phyloP scores from a whole-genome alignment of 352 stramenopile genomes.

The Globisporangium iwayamae region DNA sequence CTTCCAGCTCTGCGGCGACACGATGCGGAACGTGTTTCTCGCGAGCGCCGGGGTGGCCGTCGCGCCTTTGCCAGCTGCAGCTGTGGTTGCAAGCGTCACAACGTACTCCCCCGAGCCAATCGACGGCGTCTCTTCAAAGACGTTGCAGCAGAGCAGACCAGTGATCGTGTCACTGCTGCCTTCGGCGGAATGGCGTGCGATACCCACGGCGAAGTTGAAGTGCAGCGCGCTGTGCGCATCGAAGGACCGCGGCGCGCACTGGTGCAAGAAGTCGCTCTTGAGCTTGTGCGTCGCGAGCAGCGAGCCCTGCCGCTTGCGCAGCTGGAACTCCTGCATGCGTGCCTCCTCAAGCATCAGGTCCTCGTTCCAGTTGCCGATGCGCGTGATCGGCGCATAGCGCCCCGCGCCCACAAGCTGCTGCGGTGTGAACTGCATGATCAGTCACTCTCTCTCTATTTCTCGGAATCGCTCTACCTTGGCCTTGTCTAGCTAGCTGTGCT shows the following conservation, averaged over 20 bases:
- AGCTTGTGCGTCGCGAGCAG: constrained; percentile 76
- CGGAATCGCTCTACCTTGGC: too few relatives aligned
- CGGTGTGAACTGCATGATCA: constrained; percentile 85
- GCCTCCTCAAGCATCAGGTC: constrained; percentile 87
- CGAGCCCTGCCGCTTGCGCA: constrained; percentile 79
- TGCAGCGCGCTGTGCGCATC: constrained; percentile 28
- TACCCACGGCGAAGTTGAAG: constrained; percentile 56
- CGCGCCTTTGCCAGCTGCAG: neutral
- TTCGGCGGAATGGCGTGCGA: constrained; percentile 52
- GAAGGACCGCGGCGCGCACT: constrained; percentile 55
- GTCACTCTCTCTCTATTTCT: too few relatives aligned
- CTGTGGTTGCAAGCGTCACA: constrained; percentile 36
- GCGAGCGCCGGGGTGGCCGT: constrained; percentile 23
- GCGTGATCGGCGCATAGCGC: constrained; percentile 72
- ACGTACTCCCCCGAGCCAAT: constrained; percentile 78
- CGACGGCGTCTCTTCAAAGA: constrained; percentile 81
- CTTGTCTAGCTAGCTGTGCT: neutral
- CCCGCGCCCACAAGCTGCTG: constrained; percentile 85
- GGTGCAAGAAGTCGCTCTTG: constrained; percentile 73
- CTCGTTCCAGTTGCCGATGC: constrained; percentile 90
- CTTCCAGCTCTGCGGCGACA: constrained; percentile 46
- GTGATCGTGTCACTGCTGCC: neutral
- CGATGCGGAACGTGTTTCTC: constrained; percentile 66
- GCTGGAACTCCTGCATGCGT: constrained; percentile 79
- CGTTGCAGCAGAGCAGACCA: constrained; percentile 53